These are phyloP conservation scores for Tubosaeta brunneosetosa DNA, from an alignment of 768 basidiomycete genomes.

Conservation along the genomic window DNA sequence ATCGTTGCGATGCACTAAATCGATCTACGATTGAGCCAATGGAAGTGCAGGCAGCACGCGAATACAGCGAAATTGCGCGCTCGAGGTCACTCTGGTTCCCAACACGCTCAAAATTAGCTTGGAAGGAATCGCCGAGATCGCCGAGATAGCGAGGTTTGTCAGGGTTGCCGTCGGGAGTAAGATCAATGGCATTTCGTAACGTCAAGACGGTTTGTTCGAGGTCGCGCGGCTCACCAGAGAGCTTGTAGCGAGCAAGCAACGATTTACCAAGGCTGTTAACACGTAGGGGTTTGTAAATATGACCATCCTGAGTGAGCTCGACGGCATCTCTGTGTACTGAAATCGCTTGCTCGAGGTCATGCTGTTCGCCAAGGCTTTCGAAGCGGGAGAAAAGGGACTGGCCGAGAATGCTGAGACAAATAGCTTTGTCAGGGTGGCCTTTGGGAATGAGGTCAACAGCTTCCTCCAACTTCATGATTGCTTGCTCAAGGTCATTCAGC, in stretches of 20 bases:
- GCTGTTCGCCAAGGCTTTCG: neutral
- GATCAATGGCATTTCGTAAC: neutral
- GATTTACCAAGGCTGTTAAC: neutral
- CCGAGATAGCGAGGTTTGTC: neutral
- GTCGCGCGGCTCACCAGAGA: neutral
- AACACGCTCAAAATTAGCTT: neutral
- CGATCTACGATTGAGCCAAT: neutral
- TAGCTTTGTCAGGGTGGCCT: neutral
- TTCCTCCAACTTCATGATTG: neutral
- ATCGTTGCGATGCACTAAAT: slow-evolving; percentile 7
- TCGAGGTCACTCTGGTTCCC: neutral
- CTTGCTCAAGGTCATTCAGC: slow-evolving; percentile 1
- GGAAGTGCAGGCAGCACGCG: slow-evolving; percentile 2
- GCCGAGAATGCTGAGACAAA: neutral
- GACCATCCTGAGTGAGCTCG: neutral
- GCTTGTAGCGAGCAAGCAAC: neutral
- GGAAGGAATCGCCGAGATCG: neutral
- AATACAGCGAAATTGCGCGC: slow-evolving; percentile 2
- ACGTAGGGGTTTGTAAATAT: neutral
- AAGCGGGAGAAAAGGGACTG: neutral
- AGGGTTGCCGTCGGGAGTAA: neutral
- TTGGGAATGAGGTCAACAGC: neutral
- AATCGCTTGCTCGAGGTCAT: neutral
- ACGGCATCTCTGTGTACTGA: neutral
- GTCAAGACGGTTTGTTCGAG: neutral